These are phyloP conservation scores for Colletotrichum australisinense DNA, from an alignment of 2,329 filamentous ascomycete genomes.

Conservation along the genomic window DNA sequence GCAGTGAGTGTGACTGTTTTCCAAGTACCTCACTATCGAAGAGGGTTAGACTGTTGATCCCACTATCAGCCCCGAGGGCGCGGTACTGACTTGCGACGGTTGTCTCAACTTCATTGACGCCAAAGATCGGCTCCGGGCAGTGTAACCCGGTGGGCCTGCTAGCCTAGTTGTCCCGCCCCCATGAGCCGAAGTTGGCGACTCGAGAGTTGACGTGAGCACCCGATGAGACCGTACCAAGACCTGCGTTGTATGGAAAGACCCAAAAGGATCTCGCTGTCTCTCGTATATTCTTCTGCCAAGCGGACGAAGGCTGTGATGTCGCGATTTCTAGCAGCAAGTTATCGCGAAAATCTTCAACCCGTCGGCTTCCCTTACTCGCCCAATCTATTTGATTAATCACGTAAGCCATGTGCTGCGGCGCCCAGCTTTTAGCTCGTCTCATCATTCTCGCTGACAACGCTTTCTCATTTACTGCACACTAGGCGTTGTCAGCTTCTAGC, in stretches of 20 bases:
- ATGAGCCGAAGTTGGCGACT: neutral
- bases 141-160: neutral
- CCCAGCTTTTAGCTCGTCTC: too few species aligned
- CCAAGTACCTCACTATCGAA: too few species aligned
- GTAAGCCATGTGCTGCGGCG: too few species aligned
- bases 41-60: neutral
- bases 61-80: neutral
- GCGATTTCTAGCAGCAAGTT: too few species aligned
- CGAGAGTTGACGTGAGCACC: neutral
- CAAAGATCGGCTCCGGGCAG: neutral
- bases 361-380: too few species aligned
- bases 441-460: too few species aligned
- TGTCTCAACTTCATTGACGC: slow-evolving; percentile 1
- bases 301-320: too few species aligned
- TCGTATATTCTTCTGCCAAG: neutral
- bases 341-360: too few species aligned
- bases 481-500: too few species aligned
- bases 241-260: neutral
- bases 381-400: too few species aligned
- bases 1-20: neutral
- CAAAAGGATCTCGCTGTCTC: neutral
- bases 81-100: neutral
- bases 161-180: neutral
- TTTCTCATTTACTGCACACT: too few species aligned
- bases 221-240: neutral